phyloP scores from a whole-genome alignment of 2,329 filamentous ascomycete genomes.

The Ceratocystis albifundus region DNA sequence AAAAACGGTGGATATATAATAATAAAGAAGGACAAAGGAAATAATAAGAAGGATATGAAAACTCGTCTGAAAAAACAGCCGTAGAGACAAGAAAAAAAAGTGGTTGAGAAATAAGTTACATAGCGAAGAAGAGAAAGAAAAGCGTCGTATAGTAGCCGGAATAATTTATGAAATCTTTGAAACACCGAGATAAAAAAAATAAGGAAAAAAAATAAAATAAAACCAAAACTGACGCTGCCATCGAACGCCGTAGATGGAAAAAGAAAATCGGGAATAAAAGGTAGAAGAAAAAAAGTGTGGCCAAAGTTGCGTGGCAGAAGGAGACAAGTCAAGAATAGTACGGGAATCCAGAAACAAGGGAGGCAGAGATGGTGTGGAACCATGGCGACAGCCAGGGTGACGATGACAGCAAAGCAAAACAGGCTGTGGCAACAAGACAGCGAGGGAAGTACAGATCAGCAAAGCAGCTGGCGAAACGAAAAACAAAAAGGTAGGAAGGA shows the following conservation, averaged over 20 bases:
- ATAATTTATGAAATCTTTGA: conserved; percentile 12
- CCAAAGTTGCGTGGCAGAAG: neutral
- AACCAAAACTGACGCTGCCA: neutral
- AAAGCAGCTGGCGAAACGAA: neutral
- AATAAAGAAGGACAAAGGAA: conserved; percentile 1
- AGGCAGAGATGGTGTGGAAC: no score
- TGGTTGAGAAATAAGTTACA: conserved; percentile 11
- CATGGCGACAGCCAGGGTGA: neutral
- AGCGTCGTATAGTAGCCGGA: conserved; percentile 6
- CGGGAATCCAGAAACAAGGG: neutral
- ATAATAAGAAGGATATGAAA: neutral
- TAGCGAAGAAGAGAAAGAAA: neutral
- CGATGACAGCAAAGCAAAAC: neutral
- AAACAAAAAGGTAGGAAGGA: no score
- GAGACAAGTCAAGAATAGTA: neutral
- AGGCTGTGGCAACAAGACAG: neutral
- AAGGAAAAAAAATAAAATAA: neutral
- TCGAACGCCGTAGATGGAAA: neutral
- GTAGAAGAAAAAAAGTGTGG: neutral
- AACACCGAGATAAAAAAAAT: neutral
- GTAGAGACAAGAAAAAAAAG: neutral
- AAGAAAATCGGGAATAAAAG: neutral
- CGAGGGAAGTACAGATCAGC: neutral
- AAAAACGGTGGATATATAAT: neutral
- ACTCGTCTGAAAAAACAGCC: neutral